Conservation (phyloP, 176 grass and related monocot genomes). For the Aegilops longissima region DNA sequence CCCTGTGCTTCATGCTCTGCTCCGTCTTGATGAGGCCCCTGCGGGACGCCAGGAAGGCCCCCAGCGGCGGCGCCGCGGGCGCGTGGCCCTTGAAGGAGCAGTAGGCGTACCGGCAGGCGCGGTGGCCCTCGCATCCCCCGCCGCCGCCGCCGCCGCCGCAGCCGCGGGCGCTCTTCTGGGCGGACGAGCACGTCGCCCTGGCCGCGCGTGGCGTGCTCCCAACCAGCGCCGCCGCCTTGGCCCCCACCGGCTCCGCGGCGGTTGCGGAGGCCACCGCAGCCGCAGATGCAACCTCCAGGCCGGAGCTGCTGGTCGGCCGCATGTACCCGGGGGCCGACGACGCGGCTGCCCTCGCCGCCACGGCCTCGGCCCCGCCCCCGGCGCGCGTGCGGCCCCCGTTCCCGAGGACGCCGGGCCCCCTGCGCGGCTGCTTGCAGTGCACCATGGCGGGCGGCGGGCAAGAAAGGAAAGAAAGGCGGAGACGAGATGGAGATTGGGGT, state of each 20-base stretch:
- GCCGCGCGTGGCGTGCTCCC: neutral
- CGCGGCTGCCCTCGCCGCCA: too few relatives aligned
- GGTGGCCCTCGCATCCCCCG: constrained; percentile 23
- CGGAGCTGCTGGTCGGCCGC: constrained; percentile 12
- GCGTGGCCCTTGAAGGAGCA: constrained; percentile 78
- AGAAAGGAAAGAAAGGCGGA: neutral
- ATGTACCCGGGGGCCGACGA: too few relatives aligned
- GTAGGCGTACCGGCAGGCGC: constrained; percentile 73
- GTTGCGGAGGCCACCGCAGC: neutral
- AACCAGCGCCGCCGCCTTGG: fast-evolving
- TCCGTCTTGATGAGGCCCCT: constrained; percentile 77
- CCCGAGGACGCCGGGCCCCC: neutral
- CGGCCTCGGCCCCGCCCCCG: neutral
- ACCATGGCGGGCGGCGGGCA: neutral
- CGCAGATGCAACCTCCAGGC: neutral
- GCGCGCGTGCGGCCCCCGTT: neutral
- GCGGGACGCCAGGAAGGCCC: constrained; percentile 56
- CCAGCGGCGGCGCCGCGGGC: constrained; percentile 47
- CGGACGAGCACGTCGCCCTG: constrained; percentile 71
- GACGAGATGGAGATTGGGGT: too few relatives aligned
- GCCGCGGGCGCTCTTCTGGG: constrained; percentile 53
- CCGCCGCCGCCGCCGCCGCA: neutral
- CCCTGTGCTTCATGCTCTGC: constrained; percentile 76
- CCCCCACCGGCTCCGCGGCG: neutral
- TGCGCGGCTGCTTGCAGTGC: constrained; percentile 10